These are phyloP conservation scores for Pythium vanterpoolii DNA, from an alignment of 352 stramenopile genomes.

Conservation along the genomic window DNA sequence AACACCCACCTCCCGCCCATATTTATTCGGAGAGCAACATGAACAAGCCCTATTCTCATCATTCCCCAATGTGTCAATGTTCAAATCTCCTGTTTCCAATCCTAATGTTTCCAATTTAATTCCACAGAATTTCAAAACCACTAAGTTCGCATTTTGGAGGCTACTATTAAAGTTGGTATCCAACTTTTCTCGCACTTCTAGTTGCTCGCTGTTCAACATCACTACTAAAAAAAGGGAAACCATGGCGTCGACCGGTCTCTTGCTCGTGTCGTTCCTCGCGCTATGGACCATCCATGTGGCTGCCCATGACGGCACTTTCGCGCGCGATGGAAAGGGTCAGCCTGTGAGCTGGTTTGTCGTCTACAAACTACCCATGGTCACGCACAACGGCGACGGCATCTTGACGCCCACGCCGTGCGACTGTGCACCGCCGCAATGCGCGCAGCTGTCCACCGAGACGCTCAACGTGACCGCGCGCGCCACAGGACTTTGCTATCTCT, in stretches of 20 bases:
- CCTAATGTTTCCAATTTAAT: neutral
- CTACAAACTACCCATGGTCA: slow-evolving; percentile 60
- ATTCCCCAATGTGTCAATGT: neutral
- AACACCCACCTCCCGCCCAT: neutral
- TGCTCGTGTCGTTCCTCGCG: neutral
- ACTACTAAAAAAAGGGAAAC: neutral
- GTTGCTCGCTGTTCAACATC: no score
- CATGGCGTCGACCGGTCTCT: neutral
- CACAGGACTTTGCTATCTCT: slow-evolving; percentile 73
- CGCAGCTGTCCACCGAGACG: slow-evolving; percentile 37
- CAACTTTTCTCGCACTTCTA: neutral
- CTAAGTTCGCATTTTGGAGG: neutral
- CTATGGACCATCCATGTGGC: neutral
- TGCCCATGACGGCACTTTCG: slow-evolving; percentile 11
- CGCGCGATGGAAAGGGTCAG: slow-evolving; percentile 53
- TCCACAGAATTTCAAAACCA: neutral
- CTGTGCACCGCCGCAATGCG: slow-evolving; percentile 52
- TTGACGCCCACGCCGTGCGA: slow-evolving; percentile 54
- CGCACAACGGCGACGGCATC: slow-evolving; percentile 1
- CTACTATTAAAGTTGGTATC: neutral
- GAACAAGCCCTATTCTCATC: neutral
- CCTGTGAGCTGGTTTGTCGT: slow-evolving; percentile 74
- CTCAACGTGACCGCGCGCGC: slow-evolving; percentile 35
- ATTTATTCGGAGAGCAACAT: neutral
- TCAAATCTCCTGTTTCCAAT: neutral